Percentiles rank a stretch among this genome's conserved stretches.
These are phyloP conservation scores for Populus nigra DNA, from an alignment of 345 rosid genomes.

Conservation along the genomic window DNA sequence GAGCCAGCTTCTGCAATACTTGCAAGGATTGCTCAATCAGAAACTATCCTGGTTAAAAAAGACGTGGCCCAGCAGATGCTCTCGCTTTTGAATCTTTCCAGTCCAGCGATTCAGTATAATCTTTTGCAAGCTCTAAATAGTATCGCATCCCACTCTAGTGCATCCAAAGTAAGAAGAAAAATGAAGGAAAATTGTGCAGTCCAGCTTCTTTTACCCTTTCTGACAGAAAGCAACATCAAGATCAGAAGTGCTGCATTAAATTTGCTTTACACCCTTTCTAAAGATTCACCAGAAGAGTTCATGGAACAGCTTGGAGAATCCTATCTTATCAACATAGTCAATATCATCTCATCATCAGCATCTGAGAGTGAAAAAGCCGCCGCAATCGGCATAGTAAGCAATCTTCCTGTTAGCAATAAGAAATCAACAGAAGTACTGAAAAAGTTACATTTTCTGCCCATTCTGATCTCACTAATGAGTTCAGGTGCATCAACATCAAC, in stretches of 20 bases:
- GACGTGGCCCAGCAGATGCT: conserved; percentile 77
- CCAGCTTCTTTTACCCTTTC: conserved; percentile 65
- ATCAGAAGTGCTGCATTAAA: conserved; percentile 49
- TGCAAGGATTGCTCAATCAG: conserved; percentile 59
- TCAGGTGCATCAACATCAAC: conserved; percentile 27
- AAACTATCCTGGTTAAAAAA: conserved; percentile 48
- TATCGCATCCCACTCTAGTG: conserved; percentile 51
- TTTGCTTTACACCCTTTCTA: conserved; percentile 51
- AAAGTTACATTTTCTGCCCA: conserved; percentile 41
- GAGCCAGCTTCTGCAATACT: conserved; percentile 78
- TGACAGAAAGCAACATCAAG: conserved; percentile 41
- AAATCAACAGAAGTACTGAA: conserved; percentile 48
- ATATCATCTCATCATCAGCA: conserved; percentile 35
- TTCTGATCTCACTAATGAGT: conserved; percentile 37
- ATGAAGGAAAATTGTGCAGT: conserved; percentile 64
- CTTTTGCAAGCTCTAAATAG: conserved; percentile 60
- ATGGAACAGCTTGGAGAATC: conserved; percentile 54
- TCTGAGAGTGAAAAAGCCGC: conserved; percentile 47
- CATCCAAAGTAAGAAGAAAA: conserved; percentile 51
- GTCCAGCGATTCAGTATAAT: conserved; percentile 52
- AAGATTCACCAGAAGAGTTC: conserved; percentile 45
- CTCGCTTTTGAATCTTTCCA: conserved; percentile 60
- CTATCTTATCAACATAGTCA: conserved; percentile 34
- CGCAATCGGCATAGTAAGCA: conserved; percentile 59
- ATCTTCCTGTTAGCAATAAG: conserved; percentile 45